phyloP scores from a whole-genome alignment of 345 rosid species.

The Brassica juncea region DNA sequence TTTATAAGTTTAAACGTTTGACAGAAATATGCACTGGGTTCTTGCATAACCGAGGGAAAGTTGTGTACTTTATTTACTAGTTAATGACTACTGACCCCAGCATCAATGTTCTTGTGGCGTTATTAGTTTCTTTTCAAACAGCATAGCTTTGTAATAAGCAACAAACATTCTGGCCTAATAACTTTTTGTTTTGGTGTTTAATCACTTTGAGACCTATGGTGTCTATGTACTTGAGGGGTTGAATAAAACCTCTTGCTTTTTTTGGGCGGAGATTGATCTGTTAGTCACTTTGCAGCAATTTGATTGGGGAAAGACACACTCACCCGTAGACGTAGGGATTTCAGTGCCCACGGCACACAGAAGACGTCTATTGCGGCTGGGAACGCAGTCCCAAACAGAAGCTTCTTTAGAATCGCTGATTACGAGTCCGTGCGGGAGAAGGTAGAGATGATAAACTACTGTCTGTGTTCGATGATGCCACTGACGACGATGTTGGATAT shows the following conservation, averaged over 20 bases:
- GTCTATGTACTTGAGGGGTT: background rate
- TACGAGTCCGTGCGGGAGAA: no score
- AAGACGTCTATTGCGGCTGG: no score
- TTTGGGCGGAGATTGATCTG: background rate
- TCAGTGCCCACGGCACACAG: no score
- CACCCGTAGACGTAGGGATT: no score
- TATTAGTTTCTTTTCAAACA: background rate
- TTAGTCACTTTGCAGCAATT: no score
- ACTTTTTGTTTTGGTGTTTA: background rate
- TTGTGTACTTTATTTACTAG: background rate
- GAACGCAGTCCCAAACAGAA: no score
- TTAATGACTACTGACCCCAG: background rate
- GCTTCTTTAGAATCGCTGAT: no score
- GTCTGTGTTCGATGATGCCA: constrained; percentile 61
- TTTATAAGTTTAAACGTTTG: background rate
- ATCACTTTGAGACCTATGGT: background rate
- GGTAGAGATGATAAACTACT: background rate
- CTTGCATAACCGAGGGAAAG: background rate
- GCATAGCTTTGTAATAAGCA: constrained; percentile 23
- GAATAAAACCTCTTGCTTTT: background rate
- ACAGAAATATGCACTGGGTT: constrained; percentile 2
- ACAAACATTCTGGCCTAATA: background rate
- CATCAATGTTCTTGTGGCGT: constrained; percentile 10
- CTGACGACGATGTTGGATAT: constrained; percentile 61
- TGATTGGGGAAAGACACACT: no score